Percentiles rank a stretch among this genome's conserved stretches.
These are phyloP conservation scores for Xylaria longipes DNA, from an alignment of 495 filamentous ascomycete species.

Conservation along the genomic window DNA sequence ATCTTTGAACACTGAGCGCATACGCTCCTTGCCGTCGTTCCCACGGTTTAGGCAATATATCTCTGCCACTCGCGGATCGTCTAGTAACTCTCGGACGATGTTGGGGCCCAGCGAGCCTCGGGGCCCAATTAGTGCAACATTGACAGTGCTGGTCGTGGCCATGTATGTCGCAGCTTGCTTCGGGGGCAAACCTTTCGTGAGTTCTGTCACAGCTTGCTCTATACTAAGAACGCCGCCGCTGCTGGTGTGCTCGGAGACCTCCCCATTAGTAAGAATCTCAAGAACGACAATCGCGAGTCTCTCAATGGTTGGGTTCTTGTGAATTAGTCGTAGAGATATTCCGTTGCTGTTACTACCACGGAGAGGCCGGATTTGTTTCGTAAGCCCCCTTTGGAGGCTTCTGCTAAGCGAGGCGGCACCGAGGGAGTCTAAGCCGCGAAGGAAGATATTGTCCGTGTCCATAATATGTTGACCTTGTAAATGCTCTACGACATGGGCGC, in stretches of 20 bases:
- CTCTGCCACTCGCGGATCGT: neutral
- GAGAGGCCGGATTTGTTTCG: neutral
- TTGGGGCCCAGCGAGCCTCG: neutral
- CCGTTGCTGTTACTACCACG: neutral
- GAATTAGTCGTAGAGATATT: neutral
- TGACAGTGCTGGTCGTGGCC: neutral
- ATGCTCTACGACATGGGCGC: neutral
- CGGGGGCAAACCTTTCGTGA: neutral
- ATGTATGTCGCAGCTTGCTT: neutral
- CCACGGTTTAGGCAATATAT: neutral
- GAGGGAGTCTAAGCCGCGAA: neutral
- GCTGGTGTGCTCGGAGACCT: neutral
- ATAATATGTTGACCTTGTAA: neutral
- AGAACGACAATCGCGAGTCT: neutral
- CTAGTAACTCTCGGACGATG: neutral
- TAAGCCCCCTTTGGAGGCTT: neutral
- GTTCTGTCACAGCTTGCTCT: neutral
- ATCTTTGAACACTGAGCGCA: neutral
- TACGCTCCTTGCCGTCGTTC: neutral
- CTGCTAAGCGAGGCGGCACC: neutral
- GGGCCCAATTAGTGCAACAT: neutral
- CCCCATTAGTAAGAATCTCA: neutral
- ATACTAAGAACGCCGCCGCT: neutral
- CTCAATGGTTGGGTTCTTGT: neutral
- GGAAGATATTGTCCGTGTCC: neutral